Base-by-base conservation (phyloP, 805 yeast species). In the Candida verbasci region DNA sequence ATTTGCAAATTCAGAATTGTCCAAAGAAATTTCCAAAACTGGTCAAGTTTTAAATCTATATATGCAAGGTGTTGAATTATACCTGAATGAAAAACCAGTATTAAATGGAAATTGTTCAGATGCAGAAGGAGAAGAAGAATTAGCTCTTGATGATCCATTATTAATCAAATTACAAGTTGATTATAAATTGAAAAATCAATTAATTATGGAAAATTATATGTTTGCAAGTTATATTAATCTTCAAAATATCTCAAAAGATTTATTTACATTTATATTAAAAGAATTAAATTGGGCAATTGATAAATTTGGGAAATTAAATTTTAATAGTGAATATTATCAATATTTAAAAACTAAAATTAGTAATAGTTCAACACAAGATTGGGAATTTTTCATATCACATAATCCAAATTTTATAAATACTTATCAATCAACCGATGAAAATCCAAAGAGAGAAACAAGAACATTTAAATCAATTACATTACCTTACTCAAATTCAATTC, bases 401-500 rank as follows among this genome's bases (percentile, higher is more conserved):
- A 67, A 64, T 42, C 50, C 74, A 29, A 78, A 81, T 56, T 85
- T 86, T 51, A 72, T 86, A 37, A 79, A 81, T 47, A 39, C 44
- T 10, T 51, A 46, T 38, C 34, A 32, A 25, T 38, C 39, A 11
- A 39, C 45, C n/a, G 77, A 77, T 22, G 61, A 68, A 33, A 55
- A 78, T 31, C 82, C 84, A 14, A 50, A 50, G 34, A 48, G 37
- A 34, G 55, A 48, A 38, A 41, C 45, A 11, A 69, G 95, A 48
- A 76, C 72, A 37, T 58, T 72, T 37, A 69, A 71, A 31, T 12
- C 49, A 28, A 40, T 67, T 11, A 44, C 34, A 1, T 22, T 65
- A 3, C 73, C 73, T 3, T 67, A 60, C 41, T 34, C 61, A 3
- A 41, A 44, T 24, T 62, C 70, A 2, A 52, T 67, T 22, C 73